Base-by-base conservation (phyloP, 1,139 yeast species). In the Kluyveromyces marxianus region DNA sequence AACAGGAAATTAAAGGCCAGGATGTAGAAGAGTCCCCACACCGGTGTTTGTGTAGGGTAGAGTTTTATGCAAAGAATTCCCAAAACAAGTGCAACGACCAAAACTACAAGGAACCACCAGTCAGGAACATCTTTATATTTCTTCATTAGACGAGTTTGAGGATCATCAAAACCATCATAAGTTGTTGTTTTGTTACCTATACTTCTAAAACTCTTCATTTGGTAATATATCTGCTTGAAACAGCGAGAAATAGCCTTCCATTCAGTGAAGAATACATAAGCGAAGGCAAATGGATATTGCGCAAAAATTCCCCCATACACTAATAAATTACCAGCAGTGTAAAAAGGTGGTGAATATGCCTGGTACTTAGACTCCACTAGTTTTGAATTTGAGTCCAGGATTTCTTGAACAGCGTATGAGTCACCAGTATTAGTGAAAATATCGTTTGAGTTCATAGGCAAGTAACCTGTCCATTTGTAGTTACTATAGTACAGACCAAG, bases 101-200 rank as follows among this genome's bases (percentile, higher is more conserved):
- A 62, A 21, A 80, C 70, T 8, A 66, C 46, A 26, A 76, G 52
- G 53, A 74, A 81, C 72, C 78, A 77, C 75, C 76, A 75, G 50
- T 79, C 81, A 7, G 86, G 86, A 24, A 79, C 84, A 54, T 81
- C 87, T 35, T 69, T 70, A 58, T 78, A 78, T 25, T 65, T 63
- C 26, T 69, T 52, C 81, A 79, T 78, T 76, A 77, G 74, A 45
- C 70, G 68, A 39, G 76, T 69, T 52, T 79, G 82, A 0, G 83
- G 76, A 53, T 80, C 86, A 27, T 70, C 58, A 50, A 65, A 69
- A 3, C 63, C 67, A 1, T 51, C 51, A 10, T 39, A 33, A 8
- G 33, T 45, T 38, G 44, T 46, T 10, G 47, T 34, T 51, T 40
- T 56, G 48, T 2, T 61, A 3, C 51, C 10, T 26, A 44, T 42